These are phyloP conservation scores for Fusarium armeniacum DNA, from an alignment of 2,329 filamentous ascomycete species.

Conservation along the genomic window DNA sequence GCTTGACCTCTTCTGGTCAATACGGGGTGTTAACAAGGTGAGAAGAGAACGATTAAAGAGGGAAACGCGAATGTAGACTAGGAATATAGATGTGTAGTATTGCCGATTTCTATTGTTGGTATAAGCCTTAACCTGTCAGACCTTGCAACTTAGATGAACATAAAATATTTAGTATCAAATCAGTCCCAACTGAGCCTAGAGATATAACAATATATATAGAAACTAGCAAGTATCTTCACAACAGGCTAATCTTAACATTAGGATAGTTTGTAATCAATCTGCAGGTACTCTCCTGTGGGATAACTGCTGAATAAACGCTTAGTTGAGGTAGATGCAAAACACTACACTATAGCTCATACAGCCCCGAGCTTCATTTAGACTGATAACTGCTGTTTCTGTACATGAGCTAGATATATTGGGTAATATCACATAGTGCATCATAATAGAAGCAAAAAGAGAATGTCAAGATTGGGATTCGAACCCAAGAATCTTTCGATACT, in stretches of 20 bases:
- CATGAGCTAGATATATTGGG: too few relatives aligned
- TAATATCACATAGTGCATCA: too few relatives aligned
- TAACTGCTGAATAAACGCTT: too few relatives aligned
- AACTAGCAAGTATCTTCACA: neutral
- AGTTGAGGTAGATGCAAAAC: too few relatives aligned
- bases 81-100: neutral
- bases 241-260: neutral
- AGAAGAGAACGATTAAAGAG: slow-evolving; percentile 6
- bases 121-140: neutral
- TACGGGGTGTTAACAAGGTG: neutral
- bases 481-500: slow-evolving; percentile 1
- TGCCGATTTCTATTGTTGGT: neutral
- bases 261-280: neutral
- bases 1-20: slow-evolving; percentile 7
- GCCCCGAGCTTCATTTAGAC: too few relatives aligned
- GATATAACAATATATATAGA: neutral
- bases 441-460: neutral
- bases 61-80: neutral
- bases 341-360: too few relatives aligned
- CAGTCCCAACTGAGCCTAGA: neutral
- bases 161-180: neutral
- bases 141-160: neutral
- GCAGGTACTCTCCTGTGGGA: too few relatives aligned
- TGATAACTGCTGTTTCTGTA: too few relatives aligned
- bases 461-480: neutral